These are phyloP conservation scores for Pneumocystis canis DNA, from an alignment of 1,139 yeast genomes.

Conservation along the genomic window DNA sequence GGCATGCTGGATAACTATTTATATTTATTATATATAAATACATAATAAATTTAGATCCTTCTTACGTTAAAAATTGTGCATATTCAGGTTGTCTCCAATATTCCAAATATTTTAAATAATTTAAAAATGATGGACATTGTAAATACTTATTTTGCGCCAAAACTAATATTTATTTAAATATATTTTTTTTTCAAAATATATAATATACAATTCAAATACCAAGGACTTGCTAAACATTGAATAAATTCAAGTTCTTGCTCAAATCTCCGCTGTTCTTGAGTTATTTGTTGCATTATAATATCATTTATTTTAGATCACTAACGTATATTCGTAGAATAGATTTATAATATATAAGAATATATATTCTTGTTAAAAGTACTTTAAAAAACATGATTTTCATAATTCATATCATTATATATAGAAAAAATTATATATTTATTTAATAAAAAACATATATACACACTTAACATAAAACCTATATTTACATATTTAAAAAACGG, in stretches of 20 bases:
- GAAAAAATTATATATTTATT: too few species aligned
- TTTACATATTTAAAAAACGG: not conserved
- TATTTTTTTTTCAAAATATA: not conserved
- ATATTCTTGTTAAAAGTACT: too few species aligned
- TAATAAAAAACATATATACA: too few species aligned
- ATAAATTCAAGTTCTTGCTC: slow-evolving; percentile 35
- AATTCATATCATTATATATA: too few species aligned
- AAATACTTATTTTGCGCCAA: slow-evolving; percentile 61
- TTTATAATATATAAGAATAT: too few species aligned
- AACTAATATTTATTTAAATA: slow-evolving; percentile 22
- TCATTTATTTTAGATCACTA: too few species aligned
- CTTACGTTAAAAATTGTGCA: slow-evolving; percentile 42
- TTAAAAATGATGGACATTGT: slow-evolving; percentile 44
- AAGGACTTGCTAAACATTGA: slow-evolving; percentile 68
- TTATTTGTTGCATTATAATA: not conserved
- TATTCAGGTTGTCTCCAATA: slow-evolving; percentile 62
- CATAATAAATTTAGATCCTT: not conserved
- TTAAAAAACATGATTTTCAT: too few species aligned
- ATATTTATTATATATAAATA: not conserved
- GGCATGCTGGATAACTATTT: not conserved
- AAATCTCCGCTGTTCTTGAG: slow-evolving; percentile 1
- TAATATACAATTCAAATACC: slow-evolving; percentile 37
- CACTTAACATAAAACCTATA: too few species aligned
- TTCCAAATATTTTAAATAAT: slow-evolving; percentile 50
- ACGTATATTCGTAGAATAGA: too few species aligned